Base-by-base conservation (phyloP, 2,329 filamentous ascomycete species). In the Botrytis cinerea region DNA sequence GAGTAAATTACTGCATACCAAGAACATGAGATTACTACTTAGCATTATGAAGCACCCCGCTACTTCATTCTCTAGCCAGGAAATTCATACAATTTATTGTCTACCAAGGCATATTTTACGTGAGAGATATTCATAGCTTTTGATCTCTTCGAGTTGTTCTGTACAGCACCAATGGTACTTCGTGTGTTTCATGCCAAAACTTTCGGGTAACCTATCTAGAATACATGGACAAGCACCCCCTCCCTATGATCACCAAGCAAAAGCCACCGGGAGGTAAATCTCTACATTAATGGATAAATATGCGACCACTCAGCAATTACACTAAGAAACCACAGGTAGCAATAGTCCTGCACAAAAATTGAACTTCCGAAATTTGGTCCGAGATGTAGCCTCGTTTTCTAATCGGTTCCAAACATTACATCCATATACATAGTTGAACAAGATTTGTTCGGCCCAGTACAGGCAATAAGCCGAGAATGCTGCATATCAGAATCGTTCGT, bases 91-190 rank as follows among this genome's bases (percentile, higher is more conserved):
- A 54, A 61, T 4, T 61, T 12, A n/a, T 25, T 38, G 5, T 5
- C 2, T 22, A 6, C 0, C 35, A n/a, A 61, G 16, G 6, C 0
- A 40, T 8, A 7, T n/a, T 40, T 2, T 0, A 7, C 1, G 14
- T 1, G 20, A 12, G 32, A 14, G 2, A 25, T 14, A 38, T 1
- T 8, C 9, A 10, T 1, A 7, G 5, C 2, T 7, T 5, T 5
- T 6, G 3, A 32, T 38, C 2, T 10, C 12, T 14, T 38, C 2
- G 6, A 54, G 1, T 7, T 12, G 25, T 14, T 1, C 25, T 35
- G 9, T 14, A 60, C 14, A 60, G 4, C 10, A 2, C 32, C 59
- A 60, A 35, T 10, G 3, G 0, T 6, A 25, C 6, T 10, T 35
- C 10, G 2, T 10, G 12, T 25, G 2, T 12, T 38, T 25, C 2